Evolutionary conservation across 371 early-diverging fungal genomes (phyloP).

Genomic region (Mucor lusitanicus): DNA sequence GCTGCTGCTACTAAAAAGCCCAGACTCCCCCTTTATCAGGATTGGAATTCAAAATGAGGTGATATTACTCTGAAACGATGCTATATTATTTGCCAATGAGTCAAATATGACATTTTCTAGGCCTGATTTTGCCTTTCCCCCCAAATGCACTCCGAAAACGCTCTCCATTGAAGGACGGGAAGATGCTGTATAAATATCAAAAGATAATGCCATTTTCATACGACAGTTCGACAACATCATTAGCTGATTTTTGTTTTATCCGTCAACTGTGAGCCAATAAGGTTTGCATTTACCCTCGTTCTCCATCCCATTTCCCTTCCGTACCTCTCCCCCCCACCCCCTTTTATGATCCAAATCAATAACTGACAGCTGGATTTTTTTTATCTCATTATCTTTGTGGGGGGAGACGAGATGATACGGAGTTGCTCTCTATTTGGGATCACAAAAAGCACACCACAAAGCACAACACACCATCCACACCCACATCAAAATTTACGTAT

Average conservation of each 20-base stretch:
- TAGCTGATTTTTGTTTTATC: not conserved
- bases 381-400: not conserved
- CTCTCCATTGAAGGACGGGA: not conserved
- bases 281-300: not conserved
- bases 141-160: not conserved
- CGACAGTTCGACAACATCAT: not conserved
- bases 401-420: not conserved
- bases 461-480: not conserved
- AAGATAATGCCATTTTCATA: not conserved
- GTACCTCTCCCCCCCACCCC: not conserved
- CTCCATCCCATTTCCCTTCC: not conserved
- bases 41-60: not conserved
- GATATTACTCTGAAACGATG: not conserved
- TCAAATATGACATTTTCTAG: not conserved
- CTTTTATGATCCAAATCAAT: not conserved
- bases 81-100: not conserved
- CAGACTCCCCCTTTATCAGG: not conserved
- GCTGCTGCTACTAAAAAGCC: not conserved
- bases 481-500: not conserved
- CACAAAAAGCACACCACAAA: not conserved
- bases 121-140: not conserved
- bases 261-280: not conserved
- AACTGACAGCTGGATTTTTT: not conserved
- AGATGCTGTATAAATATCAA: slow-evolving; percentile 1
- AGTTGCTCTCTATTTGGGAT: not conserved